Evolutionary conservation across 2,329 filamentous ascomycete genomes (phyloP).

Genomic region (Neoscytalidium dimidiatum): DNA sequence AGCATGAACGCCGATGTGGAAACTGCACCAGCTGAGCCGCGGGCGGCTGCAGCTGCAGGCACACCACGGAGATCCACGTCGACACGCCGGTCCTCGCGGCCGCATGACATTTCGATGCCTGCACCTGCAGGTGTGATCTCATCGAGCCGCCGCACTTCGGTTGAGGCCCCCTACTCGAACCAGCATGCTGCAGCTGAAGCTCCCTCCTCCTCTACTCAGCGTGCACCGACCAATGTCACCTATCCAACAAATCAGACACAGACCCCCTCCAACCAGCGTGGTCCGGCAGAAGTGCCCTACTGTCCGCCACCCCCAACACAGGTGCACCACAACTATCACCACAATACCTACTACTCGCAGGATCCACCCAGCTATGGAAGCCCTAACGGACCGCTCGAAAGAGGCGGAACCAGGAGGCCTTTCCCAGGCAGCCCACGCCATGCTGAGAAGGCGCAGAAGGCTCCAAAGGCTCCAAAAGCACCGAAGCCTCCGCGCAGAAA

Average conservation of each 20-base stretch:
- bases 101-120: slow-evolving; percentile 15
- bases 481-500: slow-evolving; percentile 9
- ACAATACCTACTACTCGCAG: slow-evolving; percentile 5
- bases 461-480: slow-evolving; percentile 2
- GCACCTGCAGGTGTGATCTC: slow-evolving; percentile 1
- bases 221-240: not conserved
- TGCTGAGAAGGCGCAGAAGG: not conserved
- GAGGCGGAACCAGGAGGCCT: slow-evolving; percentile 12
- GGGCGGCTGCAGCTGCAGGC: slow-evolving; percentile 4
- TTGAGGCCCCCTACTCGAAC: not conserved
- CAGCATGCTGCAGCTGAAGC: not conserved
- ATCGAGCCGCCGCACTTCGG: not conserved
- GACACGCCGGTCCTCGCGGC: slow-evolving; percentile 1
- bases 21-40: not conserved
- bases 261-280: not conserved
- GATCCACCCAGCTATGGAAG: not conserved
- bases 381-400: not conserved
- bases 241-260: not conserved
- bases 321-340: not conserved
- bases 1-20: slow-evolving; percentile 19
- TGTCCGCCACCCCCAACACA: slow-evolving; percentile 17
- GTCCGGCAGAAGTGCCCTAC: slow-evolving; percentile 8
- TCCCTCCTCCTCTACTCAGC: not conserved
- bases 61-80: slow-evolving; percentile 1
- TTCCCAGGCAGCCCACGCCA: slow-evolving; percentile 1